These are phyloP conservation scores for Wickerhamiella nectarea DNA, from an alignment of 805 yeast species.

Conservation along the genomic window DNA sequence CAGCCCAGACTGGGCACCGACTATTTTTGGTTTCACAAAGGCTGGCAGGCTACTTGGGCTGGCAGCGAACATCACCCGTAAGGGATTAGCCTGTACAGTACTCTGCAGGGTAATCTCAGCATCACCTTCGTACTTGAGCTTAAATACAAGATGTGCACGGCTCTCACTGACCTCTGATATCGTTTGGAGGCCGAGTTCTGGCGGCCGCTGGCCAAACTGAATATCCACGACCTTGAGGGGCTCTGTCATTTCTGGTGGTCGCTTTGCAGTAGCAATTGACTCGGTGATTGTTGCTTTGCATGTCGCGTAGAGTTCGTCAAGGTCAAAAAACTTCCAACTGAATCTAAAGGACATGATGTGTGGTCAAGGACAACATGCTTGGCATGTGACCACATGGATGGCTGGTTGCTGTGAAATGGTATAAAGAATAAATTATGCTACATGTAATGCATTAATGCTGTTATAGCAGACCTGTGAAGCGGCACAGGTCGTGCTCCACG, in stretches of 20 bases:
- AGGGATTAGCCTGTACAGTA: constrained; percentile 62
- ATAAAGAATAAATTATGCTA: no score
- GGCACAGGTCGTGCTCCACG: no score
- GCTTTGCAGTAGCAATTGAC: constrained; percentile 23
- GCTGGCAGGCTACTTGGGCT: constrained; percentile 10
- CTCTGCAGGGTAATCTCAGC: constrained; percentile 58
- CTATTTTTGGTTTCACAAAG: constrained; percentile 20
- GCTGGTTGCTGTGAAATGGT: not conserved
- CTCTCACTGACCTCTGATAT: constrained; percentile 36
- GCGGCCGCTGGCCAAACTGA: constrained; percentile 61
- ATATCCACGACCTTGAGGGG: constrained; percentile 51
- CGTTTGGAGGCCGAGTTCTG: constrained; percentile 59
- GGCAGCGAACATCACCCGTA: constrained; percentile 30
- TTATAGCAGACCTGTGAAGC: no score
- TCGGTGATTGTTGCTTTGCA: constrained; percentile 30
- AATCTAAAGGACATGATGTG: constrained; percentile 37
- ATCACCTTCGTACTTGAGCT: constrained; percentile 60
- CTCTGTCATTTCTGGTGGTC: constrained; percentile 24
- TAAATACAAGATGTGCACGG: constrained; percentile 50
- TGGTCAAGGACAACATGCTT: not conserved
- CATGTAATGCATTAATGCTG: no score
- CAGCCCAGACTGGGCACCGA: constrained; percentile 19
- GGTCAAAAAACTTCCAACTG: constrained; percentile 64
- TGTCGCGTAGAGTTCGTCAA: constrained; percentile 46
- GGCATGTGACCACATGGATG: not conserved